Conservation (phyloP, 2,329 filamentous ascomycete genomes). For the Colletotrichum trifolii region DNA sequence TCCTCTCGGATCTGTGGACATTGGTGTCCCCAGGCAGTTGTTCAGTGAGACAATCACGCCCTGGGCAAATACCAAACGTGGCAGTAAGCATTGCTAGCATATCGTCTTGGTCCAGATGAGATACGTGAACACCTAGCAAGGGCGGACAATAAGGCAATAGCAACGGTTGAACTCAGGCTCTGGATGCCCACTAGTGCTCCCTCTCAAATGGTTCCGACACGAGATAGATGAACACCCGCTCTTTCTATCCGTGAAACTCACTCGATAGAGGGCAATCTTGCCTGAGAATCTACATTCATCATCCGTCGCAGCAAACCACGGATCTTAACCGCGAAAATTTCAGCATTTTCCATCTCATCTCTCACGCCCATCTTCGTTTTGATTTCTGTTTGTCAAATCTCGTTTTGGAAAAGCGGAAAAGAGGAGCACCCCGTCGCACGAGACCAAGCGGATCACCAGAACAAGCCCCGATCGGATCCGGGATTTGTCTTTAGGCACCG, state of each 20-base stretch:
- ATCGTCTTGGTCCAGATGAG: too few relatives aligned
- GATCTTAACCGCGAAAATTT: too few relatives aligned
- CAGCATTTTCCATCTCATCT: neutral
- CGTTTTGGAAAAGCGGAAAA: neutral
- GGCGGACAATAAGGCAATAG: too few relatives aligned
- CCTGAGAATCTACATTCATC: slow-evolving; percentile 1
- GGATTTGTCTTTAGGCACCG: slow-evolving; percentile 9
- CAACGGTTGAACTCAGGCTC: too few relatives aligned
- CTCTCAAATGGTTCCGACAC: too few relatives aligned
- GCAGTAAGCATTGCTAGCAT: too few relatives aligned
- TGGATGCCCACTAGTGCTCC: too few relatives aligned
- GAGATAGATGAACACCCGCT: neutral
- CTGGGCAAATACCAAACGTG: too few relatives aligned
- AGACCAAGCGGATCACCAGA: neutral
- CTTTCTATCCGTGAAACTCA: slow-evolving; percentile 1
- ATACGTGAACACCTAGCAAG: too few relatives aligned
- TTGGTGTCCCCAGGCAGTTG: too few relatives aligned
- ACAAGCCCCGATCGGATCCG: slow-evolving; percentile 18
- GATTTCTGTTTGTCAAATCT: slow-evolving; percentile 7
- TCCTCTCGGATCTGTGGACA: too few relatives aligned
- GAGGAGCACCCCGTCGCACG: slow-evolving; percentile 5
- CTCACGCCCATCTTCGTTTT: neutral
- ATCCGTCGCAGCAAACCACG: neutral
- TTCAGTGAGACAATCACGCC: too few relatives aligned
- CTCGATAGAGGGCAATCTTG: neutral